phyloP scores from a whole-genome alignment of 2,329 filamentous ascomycete genomes.

The Cladophialophora exuberans region DNA sequence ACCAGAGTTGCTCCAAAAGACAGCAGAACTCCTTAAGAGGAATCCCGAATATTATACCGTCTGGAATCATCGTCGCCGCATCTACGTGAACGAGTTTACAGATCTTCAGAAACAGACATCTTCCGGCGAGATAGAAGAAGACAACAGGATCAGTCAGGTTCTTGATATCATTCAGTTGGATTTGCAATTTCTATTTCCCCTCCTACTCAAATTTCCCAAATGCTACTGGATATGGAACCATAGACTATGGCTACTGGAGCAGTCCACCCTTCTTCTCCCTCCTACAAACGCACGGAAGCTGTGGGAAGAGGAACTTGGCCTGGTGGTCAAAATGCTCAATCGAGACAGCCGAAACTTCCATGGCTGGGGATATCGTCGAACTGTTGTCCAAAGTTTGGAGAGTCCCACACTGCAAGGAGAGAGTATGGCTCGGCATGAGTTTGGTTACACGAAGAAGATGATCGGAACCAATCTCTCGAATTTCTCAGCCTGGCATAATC shows the following conservation, averaged over 20 bases:
- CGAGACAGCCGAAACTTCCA: constrained; percentile 92
- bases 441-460: constrained; percentile 89
- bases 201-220: constrained; percentile 86
- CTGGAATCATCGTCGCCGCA: constrained; percentile 65
- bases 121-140: constrained; percentile 34
- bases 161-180: constrained; percentile 69
- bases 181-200: constrained; percentile 77
- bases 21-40: constrained; percentile 47
- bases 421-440: constrained; percentile 78
- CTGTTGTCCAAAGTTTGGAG: constrained; percentile 77
- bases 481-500: constrained; percentile 95
- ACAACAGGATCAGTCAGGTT: constrained; percentile 38
- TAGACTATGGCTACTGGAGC: constrained; percentile 78
- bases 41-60: constrained; percentile 55
- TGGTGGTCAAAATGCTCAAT: constrained; percentile 85
- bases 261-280: constrained; percentile 68
- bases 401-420: constrained; percentile 53
- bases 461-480: constrained; percentile 84
- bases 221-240: constrained; percentile 99
- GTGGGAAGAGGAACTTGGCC: constrained; percentile 81
- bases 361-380: constrained; percentile 88
- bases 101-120: constrained; percentile 28
- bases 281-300: constrained; percentile 61
- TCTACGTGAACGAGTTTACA: constrained; percentile 39
- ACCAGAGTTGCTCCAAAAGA: constrained; percentile 47